A percentile compares a stretch with the other conserved stretches of the same genome.
Evolutionary conservation across 345 rosid species (phyloP).

Genomic region (Ricinus communis): DNA sequence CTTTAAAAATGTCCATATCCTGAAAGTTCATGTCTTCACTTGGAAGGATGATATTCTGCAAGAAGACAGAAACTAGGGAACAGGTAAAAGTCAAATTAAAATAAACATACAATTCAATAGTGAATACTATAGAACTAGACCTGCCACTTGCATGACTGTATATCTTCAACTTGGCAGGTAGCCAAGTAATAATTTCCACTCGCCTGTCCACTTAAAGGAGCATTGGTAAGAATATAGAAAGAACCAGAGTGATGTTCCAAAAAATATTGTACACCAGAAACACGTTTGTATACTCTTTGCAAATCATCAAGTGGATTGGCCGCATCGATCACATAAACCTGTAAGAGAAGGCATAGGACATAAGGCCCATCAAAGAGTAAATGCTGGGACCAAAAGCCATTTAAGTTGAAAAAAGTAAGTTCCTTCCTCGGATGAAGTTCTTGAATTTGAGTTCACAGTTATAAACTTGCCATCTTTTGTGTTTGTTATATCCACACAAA

Average conservation of each 20-base stretch:
- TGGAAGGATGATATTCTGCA: slow-evolving; percentile 63
- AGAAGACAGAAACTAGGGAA: slow-evolving; percentile 15
- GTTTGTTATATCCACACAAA: slow-evolving; percentile 82
- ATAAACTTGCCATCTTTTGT: slow-evolving; percentile 97
- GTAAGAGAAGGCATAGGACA: slow-evolving; percentile 24
- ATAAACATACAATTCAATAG: not conserved
- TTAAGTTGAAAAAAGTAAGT: slow-evolving; percentile 37
- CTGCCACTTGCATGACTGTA: slow-evolving; percentile 56
- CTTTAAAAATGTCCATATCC: slow-evolving; percentile 82
- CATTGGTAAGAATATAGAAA: slow-evolving; percentile 79
- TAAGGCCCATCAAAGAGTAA: slow-evolving; percentile 24
- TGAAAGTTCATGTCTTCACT: slow-evolving; percentile 58
- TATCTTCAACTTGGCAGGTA: slow-evolving; percentile 48
- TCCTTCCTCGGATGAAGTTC: slow-evolving; percentile 96
- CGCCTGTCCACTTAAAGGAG: slow-evolving; percentile 42
- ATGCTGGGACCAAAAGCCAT: slow-evolving; percentile 8
- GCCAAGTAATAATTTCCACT: slow-evolving; percentile 61
- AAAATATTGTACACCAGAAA: slow-evolving; percentile 65
- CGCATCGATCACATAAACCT: slow-evolving; percentile 75
- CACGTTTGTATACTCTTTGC: slow-evolving; percentile 54
- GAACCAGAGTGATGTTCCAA: slow-evolving; percentile 74
- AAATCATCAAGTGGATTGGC: slow-evolving; percentile 49
- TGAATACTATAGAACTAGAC: slow-evolving; percentile 27
- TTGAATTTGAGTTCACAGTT: slow-evolving; percentile 89
- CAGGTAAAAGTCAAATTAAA: not conserved